Percentiles rank a stretch among this genome's conserved stretches.
Evolutionary conservation across 805 yeast species (phyloP).

Genomic region (Kodamaea restingae): DNA sequence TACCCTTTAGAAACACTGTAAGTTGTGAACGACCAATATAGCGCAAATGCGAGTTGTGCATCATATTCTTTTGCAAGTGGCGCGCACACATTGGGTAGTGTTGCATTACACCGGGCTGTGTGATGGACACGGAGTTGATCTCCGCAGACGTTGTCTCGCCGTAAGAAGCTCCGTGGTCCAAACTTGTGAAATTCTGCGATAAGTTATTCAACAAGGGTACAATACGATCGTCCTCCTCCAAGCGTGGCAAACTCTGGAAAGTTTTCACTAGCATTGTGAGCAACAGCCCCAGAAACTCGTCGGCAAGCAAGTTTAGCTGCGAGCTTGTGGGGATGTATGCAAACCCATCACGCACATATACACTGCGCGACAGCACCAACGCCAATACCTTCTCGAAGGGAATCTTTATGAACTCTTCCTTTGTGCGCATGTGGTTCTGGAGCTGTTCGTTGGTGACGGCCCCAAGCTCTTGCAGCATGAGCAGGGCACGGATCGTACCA

Average conservation of each 20-base stretch:
- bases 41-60: constrained; percentile 65
- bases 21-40: constrained; percentile 84
- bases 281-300: constrained; percentile 60
- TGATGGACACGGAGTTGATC: constrained; percentile 60
- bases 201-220: constrained; percentile 79
- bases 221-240: constrained; percentile 89
- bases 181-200: constrained; percentile 46
- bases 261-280: constrained; percentile 55
- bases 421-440: constrained; percentile 43
- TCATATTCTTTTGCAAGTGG: constrained; percentile 59
- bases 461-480: constrained; percentile 23
- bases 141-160: constrained; percentile 23
- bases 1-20: constrained; percentile 79
- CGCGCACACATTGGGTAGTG: constrained; percentile 84
- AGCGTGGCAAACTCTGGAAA: constrained; percentile 70
- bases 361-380: constrained; percentile 67
- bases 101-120: constrained; percentile 47
- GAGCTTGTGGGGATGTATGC: constrained; percentile 84
- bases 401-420: constrained; percentile 72
- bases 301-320: constrained; percentile 65
- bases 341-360: constrained; percentile 60
- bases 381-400: constrained; percentile 85
- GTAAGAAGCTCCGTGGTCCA: constrained; percentile 48
- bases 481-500: constrained; percentile 33
- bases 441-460: constrained; percentile 45